Evolutionary conservation across 768 basidiomycete genomes (phyloP).

Genomic region (Boletus rufocinnamomeus): DNA sequence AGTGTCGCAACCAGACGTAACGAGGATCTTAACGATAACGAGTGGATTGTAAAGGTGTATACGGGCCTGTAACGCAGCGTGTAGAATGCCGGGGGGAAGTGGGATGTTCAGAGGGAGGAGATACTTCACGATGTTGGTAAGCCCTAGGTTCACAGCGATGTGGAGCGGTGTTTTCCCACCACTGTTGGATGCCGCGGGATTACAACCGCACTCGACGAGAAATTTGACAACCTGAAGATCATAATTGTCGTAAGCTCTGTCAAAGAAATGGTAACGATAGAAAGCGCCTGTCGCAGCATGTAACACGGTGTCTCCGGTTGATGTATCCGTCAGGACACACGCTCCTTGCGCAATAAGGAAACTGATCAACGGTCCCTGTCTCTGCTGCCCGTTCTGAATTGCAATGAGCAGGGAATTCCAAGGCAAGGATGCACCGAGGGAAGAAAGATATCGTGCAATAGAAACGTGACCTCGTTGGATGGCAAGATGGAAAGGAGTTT

Average conservation of each 20-base stretch:
- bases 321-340: background rate
- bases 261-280: too few relatives aligned
- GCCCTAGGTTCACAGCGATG: background rate
- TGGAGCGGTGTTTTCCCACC: background rate
- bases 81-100: slow-evolving; percentile 1
- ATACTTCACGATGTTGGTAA: background rate
- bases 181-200: background rate
- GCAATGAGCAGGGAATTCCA: background rate
- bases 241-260: background rate
- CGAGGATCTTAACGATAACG: background rate
- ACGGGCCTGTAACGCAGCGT: background rate
- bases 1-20: slow-evolving; percentile 1
- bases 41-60: background rate
- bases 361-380: background rate
- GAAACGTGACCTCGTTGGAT: background rate
- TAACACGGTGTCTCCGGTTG: background rate
- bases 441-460: background rate
- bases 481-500: too few relatives aligned
- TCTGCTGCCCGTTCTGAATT: background rate
- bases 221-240: background rate
- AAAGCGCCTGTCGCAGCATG: background rate
- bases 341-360: slow-evolving; percentile 1
- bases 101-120: background rate
- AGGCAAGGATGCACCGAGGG: background rate
- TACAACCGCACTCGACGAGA: background rate